These are phyloP conservation scores for Kluyveromyces dobzhanskii DNA, from an alignment of 805 yeast species.

Conservation along the genomic window DNA sequence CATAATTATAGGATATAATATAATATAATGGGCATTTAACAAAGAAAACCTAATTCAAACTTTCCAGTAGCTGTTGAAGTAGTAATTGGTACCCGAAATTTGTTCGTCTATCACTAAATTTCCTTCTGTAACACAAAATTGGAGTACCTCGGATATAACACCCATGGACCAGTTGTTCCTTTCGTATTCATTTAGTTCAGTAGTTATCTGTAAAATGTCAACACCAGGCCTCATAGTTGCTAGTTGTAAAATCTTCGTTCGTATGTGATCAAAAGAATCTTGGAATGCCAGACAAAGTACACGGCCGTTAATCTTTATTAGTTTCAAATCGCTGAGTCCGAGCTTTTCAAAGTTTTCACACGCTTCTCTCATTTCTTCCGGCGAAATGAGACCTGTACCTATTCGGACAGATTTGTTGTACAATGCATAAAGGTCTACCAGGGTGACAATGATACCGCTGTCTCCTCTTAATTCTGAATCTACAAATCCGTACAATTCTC, in stretches of 20 bases:
- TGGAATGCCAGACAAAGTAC: conserved; percentile 28
- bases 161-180: conserved; percentile 57
- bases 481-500: conserved; percentile 68
- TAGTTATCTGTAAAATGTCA: conserved; percentile 20
- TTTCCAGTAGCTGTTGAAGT: conserved; percentile 36
- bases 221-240: conserved; percentile 23
- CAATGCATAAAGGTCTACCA: conserved; percentile 53
- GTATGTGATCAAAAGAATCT: conserved; percentile 25
- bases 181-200: conserved; percentile 21
- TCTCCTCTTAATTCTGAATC: conserved; percentile 36
- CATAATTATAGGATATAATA: not conserved
- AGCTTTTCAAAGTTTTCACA: conserved; percentile 47
- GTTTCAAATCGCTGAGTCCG: conserved; percentile 38
- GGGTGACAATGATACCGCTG: conserved; percentile 49
- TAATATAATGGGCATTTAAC: not conserved
- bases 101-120: conserved; percentile 58
- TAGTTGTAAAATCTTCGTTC: conserved; percentile 19
- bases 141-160: conserved; percentile 57
- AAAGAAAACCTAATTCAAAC: not conserved
- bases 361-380: conserved; percentile 58
- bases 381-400: conserved; percentile 59
- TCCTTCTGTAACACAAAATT: conserved; percentile 49
- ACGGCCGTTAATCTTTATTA: conserved; percentile 30
- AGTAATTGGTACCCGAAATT: conserved; percentile 57
- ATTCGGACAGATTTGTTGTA: conserved; percentile 60